A percentile compares a stretch with the other conserved stretches of the same genome.
phyloP scores from a whole-genome alignment of 768 basidiomycete genomes.

The Neoboletus subvelutipes region DNA sequence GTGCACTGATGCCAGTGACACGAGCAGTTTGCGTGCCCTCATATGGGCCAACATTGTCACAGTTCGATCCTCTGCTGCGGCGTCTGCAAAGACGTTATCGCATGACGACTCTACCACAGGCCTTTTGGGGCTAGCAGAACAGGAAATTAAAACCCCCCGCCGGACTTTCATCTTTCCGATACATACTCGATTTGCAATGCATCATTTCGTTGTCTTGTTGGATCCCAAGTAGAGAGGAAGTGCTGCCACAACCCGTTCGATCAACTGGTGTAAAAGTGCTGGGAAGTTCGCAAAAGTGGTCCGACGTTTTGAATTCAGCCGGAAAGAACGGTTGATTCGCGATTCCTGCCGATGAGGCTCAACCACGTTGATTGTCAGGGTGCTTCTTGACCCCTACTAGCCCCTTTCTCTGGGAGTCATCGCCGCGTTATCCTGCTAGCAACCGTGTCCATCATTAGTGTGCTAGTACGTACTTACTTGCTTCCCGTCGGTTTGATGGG shows the following conservation, averaged over 20 bases:
- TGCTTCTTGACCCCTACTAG: background rate
- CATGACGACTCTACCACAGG: no score
- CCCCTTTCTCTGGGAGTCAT: background rate
- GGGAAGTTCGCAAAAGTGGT: background rate
- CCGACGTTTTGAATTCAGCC: background rate
- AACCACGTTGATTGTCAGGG: background rate
- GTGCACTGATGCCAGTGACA: background rate
- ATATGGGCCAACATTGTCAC: no score
- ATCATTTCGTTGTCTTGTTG: no score
- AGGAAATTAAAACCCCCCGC: no score
- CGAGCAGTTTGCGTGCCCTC: background rate
- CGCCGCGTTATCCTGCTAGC: conserved; percentile 1
- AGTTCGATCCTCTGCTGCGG: no score
- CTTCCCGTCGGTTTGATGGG: conserved; percentile 13
- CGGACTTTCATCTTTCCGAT: no score
- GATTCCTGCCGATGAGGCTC: background rate
- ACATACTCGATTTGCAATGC: no score
- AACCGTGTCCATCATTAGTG: background rate
- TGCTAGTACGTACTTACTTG: background rate
- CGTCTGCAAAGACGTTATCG: background rate
- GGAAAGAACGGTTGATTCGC: background rate
- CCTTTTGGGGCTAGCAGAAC: no score
- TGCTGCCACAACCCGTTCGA: background rate
- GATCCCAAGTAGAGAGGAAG: no score
- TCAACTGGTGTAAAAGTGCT: background rate